phyloP scores from a whole-genome alignment of 768 basidiomycete species.

The Agrocybe pediades region DNA sequence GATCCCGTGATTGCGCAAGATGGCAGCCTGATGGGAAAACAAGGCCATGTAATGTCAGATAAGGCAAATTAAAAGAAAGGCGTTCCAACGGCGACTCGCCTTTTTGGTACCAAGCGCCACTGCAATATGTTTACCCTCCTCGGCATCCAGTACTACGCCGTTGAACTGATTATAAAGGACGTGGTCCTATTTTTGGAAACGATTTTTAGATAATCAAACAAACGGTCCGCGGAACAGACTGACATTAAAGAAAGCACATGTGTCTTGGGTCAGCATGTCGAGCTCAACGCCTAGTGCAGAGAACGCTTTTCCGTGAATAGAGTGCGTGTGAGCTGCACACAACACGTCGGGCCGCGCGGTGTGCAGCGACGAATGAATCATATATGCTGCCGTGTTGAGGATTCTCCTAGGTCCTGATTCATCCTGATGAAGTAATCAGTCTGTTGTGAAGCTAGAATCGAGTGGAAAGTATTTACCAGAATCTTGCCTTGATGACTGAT shows the following conservation, averaged over 20 bases:
- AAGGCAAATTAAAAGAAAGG: not conserved
- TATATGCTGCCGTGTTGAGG: constrained; percentile 33
- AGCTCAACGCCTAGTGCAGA: constrained; percentile 43
- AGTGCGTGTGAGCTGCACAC: constrained; percentile 50
- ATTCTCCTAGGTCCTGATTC: constrained; percentile 31
- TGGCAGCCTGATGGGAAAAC: constrained; percentile 30
- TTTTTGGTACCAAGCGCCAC: constrained; percentile 40
- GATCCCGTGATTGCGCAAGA: constrained; percentile 46
- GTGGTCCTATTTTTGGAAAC: constrained; percentile 28
- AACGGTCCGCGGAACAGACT: constrained; percentile 11
- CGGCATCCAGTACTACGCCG: constrained; percentile 46
- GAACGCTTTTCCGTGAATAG: constrained; percentile 50
- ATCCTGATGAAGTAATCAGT: constrained; percentile 17
- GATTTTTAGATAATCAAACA: not conserved
- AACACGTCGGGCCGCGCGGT: constrained; percentile 49
- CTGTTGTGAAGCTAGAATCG: not conserved
- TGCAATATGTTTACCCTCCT: constrained; percentile 49
- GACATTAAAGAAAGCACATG: constrained; percentile 43
- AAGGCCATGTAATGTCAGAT: constrained; percentile 2
- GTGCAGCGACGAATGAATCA: constrained; percentile 46
- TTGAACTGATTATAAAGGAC: constrained; percentile 46
- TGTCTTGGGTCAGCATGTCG: constrained; percentile 46
- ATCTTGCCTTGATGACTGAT: constrained; percentile 28
- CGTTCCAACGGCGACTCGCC: constrained; percentile 12
- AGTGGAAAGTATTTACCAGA: constrained; percentile 14